Conservation (phyloP, 2,329 filamentous ascomycete genomes). For the Ceratocystis alfenasii region DNA sequence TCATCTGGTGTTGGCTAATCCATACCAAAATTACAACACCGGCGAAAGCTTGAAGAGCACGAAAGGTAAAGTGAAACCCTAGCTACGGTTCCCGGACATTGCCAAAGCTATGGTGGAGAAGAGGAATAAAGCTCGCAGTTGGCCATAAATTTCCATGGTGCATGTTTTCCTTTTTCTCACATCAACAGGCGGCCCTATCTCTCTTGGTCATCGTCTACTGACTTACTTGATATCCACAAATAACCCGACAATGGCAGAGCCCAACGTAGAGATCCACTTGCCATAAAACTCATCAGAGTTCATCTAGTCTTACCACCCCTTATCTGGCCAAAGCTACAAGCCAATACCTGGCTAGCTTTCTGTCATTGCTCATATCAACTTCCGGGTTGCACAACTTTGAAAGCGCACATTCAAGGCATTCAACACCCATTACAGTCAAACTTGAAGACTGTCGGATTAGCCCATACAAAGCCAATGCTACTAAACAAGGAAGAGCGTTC, state of each 20-base stretch:
- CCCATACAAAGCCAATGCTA: conserved; percentile 54
- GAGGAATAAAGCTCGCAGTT: not conserved
- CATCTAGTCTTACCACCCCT: conserved; percentile 51
- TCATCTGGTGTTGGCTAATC: conserved; percentile 57
- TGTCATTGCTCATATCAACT: conserved; percentile 38
- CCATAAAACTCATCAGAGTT: conserved; percentile 38
- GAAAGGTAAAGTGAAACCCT: conserved; percentile 33
- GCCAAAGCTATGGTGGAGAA: conserved; percentile 9
- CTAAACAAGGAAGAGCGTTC: conserved; percentile 50
- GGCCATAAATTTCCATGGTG: not conserved
- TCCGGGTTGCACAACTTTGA: conserved; percentile 30
- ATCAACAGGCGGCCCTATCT: not conserved
- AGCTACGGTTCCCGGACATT: conserved; percentile 23
- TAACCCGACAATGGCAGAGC: conserved; percentile 41
- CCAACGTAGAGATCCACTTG: conserved; percentile 34
- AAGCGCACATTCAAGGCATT: conserved; percentile 48
- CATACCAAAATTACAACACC: conserved; percentile 58
- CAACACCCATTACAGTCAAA: conserved; percentile 50
- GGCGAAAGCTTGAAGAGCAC: conserved; percentile 42
- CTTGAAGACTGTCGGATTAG: conserved; percentile 45
- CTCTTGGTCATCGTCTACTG: not conserved
- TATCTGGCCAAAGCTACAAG: conserved; percentile 44
- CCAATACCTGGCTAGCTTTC: conserved; percentile 43
- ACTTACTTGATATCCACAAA: conserved; percentile 45
- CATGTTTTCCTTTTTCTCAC: not conserved